phyloP scores from a whole-genome alignment of 768 basidiomycete species.

The Leccinellum rugosiceps region DNA sequence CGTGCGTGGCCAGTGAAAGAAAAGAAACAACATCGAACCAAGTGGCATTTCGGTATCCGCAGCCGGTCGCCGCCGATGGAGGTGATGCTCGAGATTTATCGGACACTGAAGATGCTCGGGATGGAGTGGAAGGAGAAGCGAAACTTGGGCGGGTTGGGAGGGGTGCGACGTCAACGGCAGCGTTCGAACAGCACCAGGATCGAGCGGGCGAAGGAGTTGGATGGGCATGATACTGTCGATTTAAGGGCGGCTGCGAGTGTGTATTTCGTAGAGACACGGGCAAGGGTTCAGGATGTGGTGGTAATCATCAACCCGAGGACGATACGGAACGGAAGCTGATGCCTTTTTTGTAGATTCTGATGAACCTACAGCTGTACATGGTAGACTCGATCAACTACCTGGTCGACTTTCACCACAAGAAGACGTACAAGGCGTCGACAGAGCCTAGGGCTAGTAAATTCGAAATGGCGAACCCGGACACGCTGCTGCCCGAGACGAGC shows the following conservation, averaged over 20 bases:
- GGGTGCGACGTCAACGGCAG: conserved; percentile 35
- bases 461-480: conserved; percentile 49
- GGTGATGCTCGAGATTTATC: conserved; percentile 98
- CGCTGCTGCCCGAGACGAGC: conserved; percentile 41
- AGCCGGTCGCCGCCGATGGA: conserved; percentile 96
- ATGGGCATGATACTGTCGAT: conserved; percentile 58
- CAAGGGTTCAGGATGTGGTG: conserved; percentile 86
- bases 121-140: conserved; percentile 99
- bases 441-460: conserved; percentile 68
- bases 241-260: conserved; percentile 70
- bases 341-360: conserved; percentile 60
- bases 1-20: conserved; percentile 47
- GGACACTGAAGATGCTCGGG: conserved; percentile 81
- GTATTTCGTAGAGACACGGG: conserved; percentile 93
- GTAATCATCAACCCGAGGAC: conserved; percentile 37
- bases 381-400: conserved; percentile 95
- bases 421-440: conserved; percentile 77
- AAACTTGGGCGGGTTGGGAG: conserved; percentile 69
- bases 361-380: conserved; percentile 97
- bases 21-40: conserved; percentile 74
- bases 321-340: background rate
- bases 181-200: conserved; percentile 42
- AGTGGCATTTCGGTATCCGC: conserved; percentile 98
- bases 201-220: conserved; percentile 60
- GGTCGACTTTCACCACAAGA: conserved; percentile 98